A percentile compares a stretch with the other conserved stretches of the same genome.
These are phyloP conservation scores for Peronospora tabacina DNA, from an alignment of 352 stramenopile species.

Conservation along the genomic window DNA sequence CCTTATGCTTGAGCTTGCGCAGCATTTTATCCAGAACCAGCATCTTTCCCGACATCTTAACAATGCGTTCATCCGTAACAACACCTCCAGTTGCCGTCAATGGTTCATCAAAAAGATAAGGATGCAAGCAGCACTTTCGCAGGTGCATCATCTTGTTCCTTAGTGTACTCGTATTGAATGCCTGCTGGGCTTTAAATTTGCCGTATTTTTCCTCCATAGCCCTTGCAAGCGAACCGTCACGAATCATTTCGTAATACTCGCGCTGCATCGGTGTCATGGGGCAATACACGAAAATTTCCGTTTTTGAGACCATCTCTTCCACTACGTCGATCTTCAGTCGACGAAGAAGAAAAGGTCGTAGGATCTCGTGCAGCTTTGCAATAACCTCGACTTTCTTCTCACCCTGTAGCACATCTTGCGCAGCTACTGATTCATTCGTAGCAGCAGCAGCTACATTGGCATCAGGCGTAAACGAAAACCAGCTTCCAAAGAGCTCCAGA, in stretches of 20 bases:
- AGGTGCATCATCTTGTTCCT: slow-evolving; percentile 74
- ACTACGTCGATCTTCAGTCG: slow-evolving; percentile 93
- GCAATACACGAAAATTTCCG: slow-evolving; percentile 96
- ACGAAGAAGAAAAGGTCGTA: slow-evolving; percentile 94
- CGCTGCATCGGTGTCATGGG: slow-evolving; percentile 90
- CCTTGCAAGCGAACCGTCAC: slow-evolving; percentile 80
- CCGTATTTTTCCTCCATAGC: slow-evolving; percentile 82
- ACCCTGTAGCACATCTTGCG: slow-evolving; percentile 85
- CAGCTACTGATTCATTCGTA: slow-evolving; percentile 64
- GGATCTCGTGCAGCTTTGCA: slow-evolving; percentile 95
- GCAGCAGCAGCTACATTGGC: slow-evolving; percentile 20
- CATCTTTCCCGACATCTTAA: slow-evolving; percentile 94
- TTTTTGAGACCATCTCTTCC: slow-evolving; percentile 93
- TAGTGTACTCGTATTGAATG: slow-evolving; percentile 50
- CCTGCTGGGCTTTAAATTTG: slow-evolving; percentile 35
- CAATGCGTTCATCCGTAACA: slow-evolving; percentile 82
- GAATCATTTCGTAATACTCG: slow-evolving; percentile 93
- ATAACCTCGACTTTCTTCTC: slow-evolving; percentile 91
- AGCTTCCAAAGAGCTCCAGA: slow-evolving; percentile 96
- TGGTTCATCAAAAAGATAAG: slow-evolving; percentile 85
- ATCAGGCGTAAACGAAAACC: slow-evolving; percentile 96
- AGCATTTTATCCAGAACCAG: slow-evolving; percentile 98
- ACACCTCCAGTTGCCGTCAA: slow-evolving; percentile 44
- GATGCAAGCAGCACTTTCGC: slow-evolving; percentile 85
- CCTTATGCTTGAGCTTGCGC: slow-evolving; percentile 88